Conservation (phyloP, 306 rosid genomes). For the Rubus parviflorus region DNA sequence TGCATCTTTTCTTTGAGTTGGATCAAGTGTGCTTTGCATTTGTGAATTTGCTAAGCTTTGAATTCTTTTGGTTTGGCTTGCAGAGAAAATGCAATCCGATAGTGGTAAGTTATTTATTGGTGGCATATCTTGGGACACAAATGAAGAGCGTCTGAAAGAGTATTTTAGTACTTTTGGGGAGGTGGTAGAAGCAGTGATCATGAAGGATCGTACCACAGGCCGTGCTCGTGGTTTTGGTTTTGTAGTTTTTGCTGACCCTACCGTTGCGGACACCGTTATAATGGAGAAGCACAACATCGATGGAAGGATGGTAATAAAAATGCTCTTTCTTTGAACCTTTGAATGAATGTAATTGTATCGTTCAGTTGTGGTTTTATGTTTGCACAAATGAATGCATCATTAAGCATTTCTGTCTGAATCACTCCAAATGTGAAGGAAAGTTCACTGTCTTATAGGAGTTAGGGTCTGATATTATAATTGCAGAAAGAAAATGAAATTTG, state of each 20-base stretch:
- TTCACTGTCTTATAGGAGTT: slow-evolving; percentile 16
- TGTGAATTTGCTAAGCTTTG: slow-evolving; percentile 29
- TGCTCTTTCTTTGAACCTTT: not conserved
- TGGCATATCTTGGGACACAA: slow-evolving; percentile 99
- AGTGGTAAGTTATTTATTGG: slow-evolving; percentile 91
- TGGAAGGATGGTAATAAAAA: slow-evolving; percentile 77
- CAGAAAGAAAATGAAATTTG: slow-evolving; percentile 3
- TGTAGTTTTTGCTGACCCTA: slow-evolving; percentile 81
- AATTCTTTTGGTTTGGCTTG: slow-evolving; percentile 44
- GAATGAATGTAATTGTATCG: slow-evolving; percentile 26
- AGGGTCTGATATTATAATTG: slow-evolving; percentile 28
- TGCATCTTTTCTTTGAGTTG: slow-evolving; percentile 17
- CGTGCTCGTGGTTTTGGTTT: slow-evolving; percentile 99
- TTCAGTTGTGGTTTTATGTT: slow-evolving; percentile 16
- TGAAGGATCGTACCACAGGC: slow-evolving; percentile 99
- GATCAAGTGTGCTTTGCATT: slow-evolving; percentile 38
- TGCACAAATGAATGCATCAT: slow-evolving; percentile 22
- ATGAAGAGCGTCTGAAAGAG: slow-evolving; percentile 94
- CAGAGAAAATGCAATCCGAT: slow-evolving; percentile 94
- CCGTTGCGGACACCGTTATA: slow-evolving; percentile 72
- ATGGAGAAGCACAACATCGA: slow-evolving; percentile 95
- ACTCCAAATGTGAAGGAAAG: slow-evolving; percentile 1
- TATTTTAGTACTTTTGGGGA: slow-evolving; percentile 84
- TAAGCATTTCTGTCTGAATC: slow-evolving; percentile 28
- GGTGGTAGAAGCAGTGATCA: slow-evolving; percentile 94